Base-by-base conservation (phyloP, 208 protist species). In the Leishmania tarentolae region DNA sequence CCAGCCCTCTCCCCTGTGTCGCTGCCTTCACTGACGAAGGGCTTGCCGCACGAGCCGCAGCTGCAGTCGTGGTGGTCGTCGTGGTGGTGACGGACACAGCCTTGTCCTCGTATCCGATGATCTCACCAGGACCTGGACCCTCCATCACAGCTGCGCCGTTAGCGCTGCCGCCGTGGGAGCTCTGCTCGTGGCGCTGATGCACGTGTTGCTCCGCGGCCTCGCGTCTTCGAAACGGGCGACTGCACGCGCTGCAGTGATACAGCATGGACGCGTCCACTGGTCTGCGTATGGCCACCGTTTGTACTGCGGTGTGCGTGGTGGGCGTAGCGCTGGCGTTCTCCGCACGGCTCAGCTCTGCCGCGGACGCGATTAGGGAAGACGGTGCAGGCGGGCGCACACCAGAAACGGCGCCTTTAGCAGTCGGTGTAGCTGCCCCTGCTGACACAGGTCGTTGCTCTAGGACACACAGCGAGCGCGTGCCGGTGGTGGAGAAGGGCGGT, bases 171-270 rank as follows among this genome's bases (percentile, higher is more conserved):
- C 77, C 47, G 65, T 47, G 5, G 65, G 35, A 9, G 19, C 24
- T 3, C 9, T 5, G 15, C 42, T 35, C 52, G 83, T 94, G 93
- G 8, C 86, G 86, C 68, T 79, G 75, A 66, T 77, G 85, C 56
- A 94, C 89, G 79, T 96, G 93, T 44, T 81, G 81, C 74, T 84
- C 83, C 9, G 90, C 91, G 42, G 81, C 81, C 19, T 79, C 76
- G 3, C 79, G 71, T 6, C 81, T 68, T 3, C 91, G 82, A 78
- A 90, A 96, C 3, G 84, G 80, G 31, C 91, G 91, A 9, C 90
- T 89, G 75, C 93, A 96, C 2, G 78, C 37, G 47, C 76, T 91
- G 83, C 93, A 96, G 76, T 94, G 90, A 76, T 89, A 94, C 42
- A 44, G 66, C 86, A 89, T 88, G 15, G 82, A 83, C 35, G 68